phyloP scores from a whole-genome alignment of 768 basidiomycete genomes.

The Pholiota microspora region DNA sequence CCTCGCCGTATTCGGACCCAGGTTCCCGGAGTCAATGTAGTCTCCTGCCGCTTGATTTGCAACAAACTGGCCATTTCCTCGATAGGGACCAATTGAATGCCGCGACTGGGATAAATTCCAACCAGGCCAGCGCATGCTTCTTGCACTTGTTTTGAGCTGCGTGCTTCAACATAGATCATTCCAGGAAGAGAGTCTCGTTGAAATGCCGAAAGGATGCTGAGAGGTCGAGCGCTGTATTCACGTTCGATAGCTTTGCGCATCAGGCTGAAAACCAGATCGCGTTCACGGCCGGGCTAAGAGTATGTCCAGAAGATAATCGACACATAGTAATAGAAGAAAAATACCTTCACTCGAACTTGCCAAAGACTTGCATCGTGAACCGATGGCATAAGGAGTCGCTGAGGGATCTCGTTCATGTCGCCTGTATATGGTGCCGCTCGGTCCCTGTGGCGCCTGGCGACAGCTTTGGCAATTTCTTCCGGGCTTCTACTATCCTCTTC shows the following conservation, averaged over 20 bases:
- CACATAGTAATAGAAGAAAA: constrained; percentile 16
- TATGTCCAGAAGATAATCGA: background rate
- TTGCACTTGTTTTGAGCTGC: constrained; percentile 80
- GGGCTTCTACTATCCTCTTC: constrained; percentile 78
- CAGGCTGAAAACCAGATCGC: constrained; percentile 90
- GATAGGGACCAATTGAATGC: constrained; percentile 85
- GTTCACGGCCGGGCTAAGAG: constrained; percentile 81
- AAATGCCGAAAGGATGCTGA: constrained; percentile 91
- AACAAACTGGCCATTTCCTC: constrained; percentile 97
- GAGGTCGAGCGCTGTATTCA: constrained; percentile 73
- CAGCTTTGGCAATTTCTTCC: constrained; percentile 79
- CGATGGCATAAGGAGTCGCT: constrained; percentile 92
- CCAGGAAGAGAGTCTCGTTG: constrained; percentile 94
- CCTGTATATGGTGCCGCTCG: constrained; percentile 78
- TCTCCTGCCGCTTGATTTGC: constrained; percentile 93
- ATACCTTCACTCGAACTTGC: constrained; percentile 91
- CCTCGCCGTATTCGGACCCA: constrained; percentile 97
- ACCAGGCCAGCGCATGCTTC: constrained; percentile 88
- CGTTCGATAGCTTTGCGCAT: constrained; percentile 91
- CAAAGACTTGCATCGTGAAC: constrained; percentile 95
- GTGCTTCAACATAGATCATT: constrained; percentile 96
- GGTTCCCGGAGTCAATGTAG: constrained; percentile 77
- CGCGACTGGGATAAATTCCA: constrained; percentile 84
- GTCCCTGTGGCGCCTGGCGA: constrained; percentile 73
- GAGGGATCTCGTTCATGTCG: constrained; percentile 92